Percentiles rank a stretch among this genome's conserved stretches.
phyloP scores from a whole-genome alignment of 1,284 basidiomycete genomes.

The Gymnopus androsaceus region DNA sequence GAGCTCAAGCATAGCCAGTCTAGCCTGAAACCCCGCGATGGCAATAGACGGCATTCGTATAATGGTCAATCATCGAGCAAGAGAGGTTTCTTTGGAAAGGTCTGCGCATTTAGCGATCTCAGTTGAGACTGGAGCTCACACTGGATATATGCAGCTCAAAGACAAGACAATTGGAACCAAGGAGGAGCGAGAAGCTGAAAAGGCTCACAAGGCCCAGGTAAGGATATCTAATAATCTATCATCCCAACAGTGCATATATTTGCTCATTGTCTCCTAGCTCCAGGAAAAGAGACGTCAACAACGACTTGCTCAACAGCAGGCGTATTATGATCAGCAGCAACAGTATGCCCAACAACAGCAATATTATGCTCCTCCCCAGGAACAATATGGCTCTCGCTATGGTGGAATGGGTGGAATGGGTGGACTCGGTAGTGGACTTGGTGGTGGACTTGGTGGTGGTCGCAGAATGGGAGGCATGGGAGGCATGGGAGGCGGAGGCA shows the following conservation, averaged over 20 bases:
- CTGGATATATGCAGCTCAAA: conserved; percentile 40
- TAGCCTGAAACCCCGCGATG: not conserved
- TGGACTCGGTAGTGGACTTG: too few species aligned
- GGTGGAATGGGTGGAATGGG: conserved; percentile 14
- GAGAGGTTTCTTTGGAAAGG: conserved; percentile 9
- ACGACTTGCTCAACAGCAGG: conserved; percentile 9
- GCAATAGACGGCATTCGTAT: conserved; percentile 30
- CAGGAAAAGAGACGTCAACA: conserved; percentile 35
- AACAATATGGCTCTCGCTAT: conserved; percentile 16
- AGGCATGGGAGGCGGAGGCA: conserved; percentile 30
- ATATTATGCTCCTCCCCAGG: conserved; percentile 8
- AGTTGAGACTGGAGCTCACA: not conserved
- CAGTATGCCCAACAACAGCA: too few species aligned
- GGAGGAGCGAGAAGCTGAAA: conserved; percentile 60
- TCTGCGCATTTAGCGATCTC: conserved; percentile 2
- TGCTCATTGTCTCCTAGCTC: conserved; percentile 20
- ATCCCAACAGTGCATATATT: not conserved
- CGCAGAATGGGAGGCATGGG: conserved; percentile 5
- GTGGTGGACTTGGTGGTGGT: conserved; percentile 27
- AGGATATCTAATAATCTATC: conserved; percentile 17
- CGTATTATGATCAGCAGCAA: conserved; percentile 12
- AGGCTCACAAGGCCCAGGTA: conserved; percentile 37
- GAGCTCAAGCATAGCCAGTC: not conserved
- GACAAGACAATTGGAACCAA: conserved; percentile 64
- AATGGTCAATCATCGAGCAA: conserved; percentile 19